These are phyloP conservation scores for Massospora cicadina DNA, from an alignment of 371 early-diverging fungal species.

Conservation along the genomic window DNA sequence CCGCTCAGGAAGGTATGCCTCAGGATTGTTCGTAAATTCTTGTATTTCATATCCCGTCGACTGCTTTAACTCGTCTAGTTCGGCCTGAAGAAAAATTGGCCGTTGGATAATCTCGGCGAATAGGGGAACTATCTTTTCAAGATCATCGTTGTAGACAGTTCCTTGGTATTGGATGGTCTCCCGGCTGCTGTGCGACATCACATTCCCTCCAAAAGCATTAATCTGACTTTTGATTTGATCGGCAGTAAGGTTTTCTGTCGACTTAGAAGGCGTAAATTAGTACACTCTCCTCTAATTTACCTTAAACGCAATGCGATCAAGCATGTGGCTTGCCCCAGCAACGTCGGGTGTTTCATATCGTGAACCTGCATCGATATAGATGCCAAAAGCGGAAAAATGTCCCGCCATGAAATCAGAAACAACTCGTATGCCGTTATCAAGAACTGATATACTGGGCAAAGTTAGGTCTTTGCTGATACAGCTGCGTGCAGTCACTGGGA, in stretches of 20 bases:
- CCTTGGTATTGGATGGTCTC: constrained; percentile 91
- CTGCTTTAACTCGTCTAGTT: constrained; percentile 64
- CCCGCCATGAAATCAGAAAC: constrained; percentile 64
- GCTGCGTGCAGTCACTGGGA: background rate
- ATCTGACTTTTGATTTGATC: constrained; percentile 55
- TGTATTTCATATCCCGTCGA: constrained; percentile 70
- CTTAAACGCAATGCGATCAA: constrained; percentile 87
- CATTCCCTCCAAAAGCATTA: constrained; percentile 76
- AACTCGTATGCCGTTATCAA: constrained; percentile 75
- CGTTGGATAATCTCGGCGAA: constrained; percentile 63
- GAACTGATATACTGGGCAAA: constrained; percentile 36
- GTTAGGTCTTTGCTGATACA: constrained; percentile 9
- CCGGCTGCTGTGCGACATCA: constrained; percentile 74
- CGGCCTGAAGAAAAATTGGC: constrained; percentile 47
- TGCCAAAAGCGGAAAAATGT: constrained; percentile 76
- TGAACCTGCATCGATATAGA: constrained; percentile 80
- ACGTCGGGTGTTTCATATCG: constrained; percentile 58
- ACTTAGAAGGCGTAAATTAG: constrained; percentile 17
- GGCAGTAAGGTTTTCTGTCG: constrained; percentile 37
- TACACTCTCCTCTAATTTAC: constrained; percentile 18
- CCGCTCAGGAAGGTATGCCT: constrained; percentile 69
- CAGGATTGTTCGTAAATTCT: constrained; percentile 67
- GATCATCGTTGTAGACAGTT: constrained; percentile 68
- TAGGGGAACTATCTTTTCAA: constrained; percentile 44
- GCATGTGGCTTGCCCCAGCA: constrained; percentile 59